Evolutionary conservation across 768 basidiomycete genomes (phyloP).

Genomic region (Leccinum sublutescens): DNA sequence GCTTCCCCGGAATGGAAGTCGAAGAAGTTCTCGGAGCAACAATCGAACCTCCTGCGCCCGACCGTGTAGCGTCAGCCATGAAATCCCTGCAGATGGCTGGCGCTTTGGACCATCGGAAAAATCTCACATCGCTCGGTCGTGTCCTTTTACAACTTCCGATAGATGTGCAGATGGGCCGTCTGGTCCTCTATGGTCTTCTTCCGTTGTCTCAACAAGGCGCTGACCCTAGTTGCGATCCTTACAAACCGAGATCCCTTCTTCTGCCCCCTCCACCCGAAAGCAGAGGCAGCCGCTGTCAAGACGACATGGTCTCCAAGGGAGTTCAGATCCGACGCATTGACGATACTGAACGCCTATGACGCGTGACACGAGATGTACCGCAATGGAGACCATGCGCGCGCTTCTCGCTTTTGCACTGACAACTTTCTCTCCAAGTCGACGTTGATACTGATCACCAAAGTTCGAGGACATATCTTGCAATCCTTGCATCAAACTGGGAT

Average conservation of each 20-base stretch:
- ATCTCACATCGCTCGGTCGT: conserved; percentile 82
- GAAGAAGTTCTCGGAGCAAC: conserved; percentile 82
- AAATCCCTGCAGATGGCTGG: conserved; percentile 80
- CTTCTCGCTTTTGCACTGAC: conserved; percentile 74
- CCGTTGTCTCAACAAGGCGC: conserved; percentile 82
- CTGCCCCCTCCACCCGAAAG: conserved; percentile 73
- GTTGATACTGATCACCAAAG: conserved; percentile 73
- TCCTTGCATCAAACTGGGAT: conserved; percentile 78
- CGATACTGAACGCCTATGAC: conserved; percentile 77
- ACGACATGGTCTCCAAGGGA: conserved; percentile 72
- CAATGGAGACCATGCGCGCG: conserved; percentile 57
- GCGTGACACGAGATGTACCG: conserved; percentile 75
- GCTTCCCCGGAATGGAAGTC: conserved; percentile 81
- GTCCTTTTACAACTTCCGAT: conserved; percentile 88
- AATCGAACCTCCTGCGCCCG: conserved; percentile 84
- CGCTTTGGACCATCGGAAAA: conserved; percentile 72
- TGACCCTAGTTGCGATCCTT: conserved; percentile 90
- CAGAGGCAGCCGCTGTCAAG: conserved; percentile 69
- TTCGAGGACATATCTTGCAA: conserved; percentile 75
- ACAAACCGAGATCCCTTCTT: conserved; percentile 90
- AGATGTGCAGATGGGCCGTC: conserved; percentile 84
- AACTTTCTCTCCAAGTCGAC: conserved; percentile 92
- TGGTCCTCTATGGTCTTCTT: conserved; percentile 92
- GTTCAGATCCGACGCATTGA: conserved; percentile 84
- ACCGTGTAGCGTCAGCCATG: conserved; percentile 78